phyloP scores from a whole-genome alignment of 352 stramenopile genomes.

The Saprolegnia diclina region DNA sequence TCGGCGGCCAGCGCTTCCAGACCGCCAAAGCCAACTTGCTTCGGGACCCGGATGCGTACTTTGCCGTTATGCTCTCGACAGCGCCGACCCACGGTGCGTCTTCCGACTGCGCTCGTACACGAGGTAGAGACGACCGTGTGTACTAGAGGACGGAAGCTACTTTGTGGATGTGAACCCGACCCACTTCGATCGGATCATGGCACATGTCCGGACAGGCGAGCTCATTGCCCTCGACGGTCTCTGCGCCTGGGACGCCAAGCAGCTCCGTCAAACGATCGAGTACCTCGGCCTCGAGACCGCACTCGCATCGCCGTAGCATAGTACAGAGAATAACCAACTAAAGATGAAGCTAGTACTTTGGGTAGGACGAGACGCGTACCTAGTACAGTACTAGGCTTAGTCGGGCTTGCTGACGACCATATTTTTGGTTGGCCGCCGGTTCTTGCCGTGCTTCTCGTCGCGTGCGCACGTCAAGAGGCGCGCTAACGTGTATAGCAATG shows the following conservation, averaged over 20 bases:
- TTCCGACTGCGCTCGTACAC: not conserved
- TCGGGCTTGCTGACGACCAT: no score
- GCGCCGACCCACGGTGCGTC: not conserved
- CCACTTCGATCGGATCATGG: slow-evolving; percentile 24
- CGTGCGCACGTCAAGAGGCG: no score
- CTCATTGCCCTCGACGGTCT: slow-evolving; percentile 6
- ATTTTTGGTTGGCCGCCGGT: no score
- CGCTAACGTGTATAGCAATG: no score
- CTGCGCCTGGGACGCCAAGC: not conserved
- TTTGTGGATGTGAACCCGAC: slow-evolving; percentile 25
- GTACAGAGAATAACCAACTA: no score
- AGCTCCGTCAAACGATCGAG: slow-evolving; percentile 13
- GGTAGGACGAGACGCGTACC: no score
- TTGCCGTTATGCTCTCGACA: slow-evolving; percentile 2
- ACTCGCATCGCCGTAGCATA: not conserved
- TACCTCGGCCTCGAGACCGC: slow-evolving; percentile 13
- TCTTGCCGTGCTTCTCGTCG: no score
- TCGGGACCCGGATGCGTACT: slow-evolving; percentile 8
- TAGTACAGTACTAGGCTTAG: no score
- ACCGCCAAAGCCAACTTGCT: slow-evolving; percentile 15
- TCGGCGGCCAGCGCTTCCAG: slow-evolving; percentile 22
- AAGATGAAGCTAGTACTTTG: no score
- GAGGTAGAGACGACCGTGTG: not conserved
- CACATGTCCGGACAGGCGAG: slow-evolving; percentile 17
- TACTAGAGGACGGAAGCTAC: not conserved